Evolutionary conservation across 345 rosid species (phyloP).

Genomic region (Draba incana): DNA sequence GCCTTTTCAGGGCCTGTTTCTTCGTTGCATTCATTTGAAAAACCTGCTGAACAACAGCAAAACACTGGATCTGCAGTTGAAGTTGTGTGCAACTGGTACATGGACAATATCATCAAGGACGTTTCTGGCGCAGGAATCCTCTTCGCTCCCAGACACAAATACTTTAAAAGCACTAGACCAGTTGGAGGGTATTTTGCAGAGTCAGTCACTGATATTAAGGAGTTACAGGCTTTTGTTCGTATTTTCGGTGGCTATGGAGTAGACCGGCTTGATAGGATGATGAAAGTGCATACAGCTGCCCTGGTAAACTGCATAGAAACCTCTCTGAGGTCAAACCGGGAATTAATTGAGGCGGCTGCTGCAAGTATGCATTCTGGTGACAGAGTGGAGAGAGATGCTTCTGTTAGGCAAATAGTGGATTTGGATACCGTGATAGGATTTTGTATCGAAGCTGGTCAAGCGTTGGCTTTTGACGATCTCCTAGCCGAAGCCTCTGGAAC

Average conservation of each 20-base stretch:
- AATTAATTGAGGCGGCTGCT: constrained; percentile 82
- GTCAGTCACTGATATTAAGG: constrained; percentile 89
- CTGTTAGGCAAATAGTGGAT: constrained; percentile 83
- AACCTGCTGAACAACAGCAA: constrained; percentile 65
- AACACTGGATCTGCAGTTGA: constrained; percentile 82
- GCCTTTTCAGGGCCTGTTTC: constrained; percentile 90
- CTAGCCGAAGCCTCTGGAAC: constrained; percentile 91
- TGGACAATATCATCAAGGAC: constrained; percentile 96
- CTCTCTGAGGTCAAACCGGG: constrained; percentile 83
- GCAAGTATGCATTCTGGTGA: constrained; percentile 97
- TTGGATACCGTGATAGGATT: constrained; percentile 92
- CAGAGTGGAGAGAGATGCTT: constrained; percentile 79
- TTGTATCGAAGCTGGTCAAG: constrained; percentile 97
- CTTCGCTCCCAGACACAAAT: constrained; percentile 83
- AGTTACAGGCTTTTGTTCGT: constrained; percentile 81
- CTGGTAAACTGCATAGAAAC: constrained; percentile 95
- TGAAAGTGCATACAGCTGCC: constrained; percentile 95
- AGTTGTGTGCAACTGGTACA: constrained; percentile 96
- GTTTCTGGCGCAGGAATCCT: constrained; percentile 92
- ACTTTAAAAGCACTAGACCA: constrained; percentile 98
- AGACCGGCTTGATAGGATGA: constrained; percentile 86
- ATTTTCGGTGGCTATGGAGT: constrained; percentile 97
- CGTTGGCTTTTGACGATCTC: constrained; percentile 90
- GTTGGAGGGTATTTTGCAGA: constrained; percentile 99
- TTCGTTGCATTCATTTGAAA: constrained; percentile 75